These are phyloP conservation scores for Cyclotella atomus DNA, from an alignment of 108 stramenopile genomes.

Conservation along the genomic window DNA sequence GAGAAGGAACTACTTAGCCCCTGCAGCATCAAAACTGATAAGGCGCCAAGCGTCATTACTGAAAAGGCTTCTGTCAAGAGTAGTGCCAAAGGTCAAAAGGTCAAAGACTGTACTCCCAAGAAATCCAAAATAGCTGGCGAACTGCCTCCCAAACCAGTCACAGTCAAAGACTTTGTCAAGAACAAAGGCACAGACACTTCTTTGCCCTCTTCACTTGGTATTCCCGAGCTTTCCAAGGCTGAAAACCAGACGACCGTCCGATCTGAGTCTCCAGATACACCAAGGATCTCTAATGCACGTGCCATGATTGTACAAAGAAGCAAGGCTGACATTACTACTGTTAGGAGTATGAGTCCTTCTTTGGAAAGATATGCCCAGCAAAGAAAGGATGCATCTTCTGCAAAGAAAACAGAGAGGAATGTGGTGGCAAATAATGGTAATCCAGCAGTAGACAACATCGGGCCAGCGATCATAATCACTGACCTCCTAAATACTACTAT, in stretches of 20 bases:
- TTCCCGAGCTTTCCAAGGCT: background rate
- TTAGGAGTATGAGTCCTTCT: background rate
- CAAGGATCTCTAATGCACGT: background rate
- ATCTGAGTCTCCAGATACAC: background rate
- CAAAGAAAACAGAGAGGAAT: background rate
- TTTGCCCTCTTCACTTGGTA: background rate
- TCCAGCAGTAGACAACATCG: background rate
- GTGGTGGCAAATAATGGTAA: background rate
- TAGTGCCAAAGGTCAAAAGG: background rate
- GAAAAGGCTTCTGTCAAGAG: background rate
- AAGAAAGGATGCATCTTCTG: too few relatives aligned
- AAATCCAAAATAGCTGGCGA: background rate
- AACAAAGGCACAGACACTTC: background rate
- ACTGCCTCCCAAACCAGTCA: background rate
- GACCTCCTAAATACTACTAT: background rate
- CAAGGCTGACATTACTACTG: background rate
- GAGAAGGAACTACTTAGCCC: background rate
- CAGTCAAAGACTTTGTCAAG: background rate
- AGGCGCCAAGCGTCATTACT: background rate
- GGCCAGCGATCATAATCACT: background rate
- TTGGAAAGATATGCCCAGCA: background rate
- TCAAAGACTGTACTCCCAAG: background rate
- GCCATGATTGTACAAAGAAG: background rate
- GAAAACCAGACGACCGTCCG: background rate
- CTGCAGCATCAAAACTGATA: background rate